Evolutionary conservation across 192 early-diverging fungal genomes (phyloP).

Genomic region (Podila minutissima): DNA sequence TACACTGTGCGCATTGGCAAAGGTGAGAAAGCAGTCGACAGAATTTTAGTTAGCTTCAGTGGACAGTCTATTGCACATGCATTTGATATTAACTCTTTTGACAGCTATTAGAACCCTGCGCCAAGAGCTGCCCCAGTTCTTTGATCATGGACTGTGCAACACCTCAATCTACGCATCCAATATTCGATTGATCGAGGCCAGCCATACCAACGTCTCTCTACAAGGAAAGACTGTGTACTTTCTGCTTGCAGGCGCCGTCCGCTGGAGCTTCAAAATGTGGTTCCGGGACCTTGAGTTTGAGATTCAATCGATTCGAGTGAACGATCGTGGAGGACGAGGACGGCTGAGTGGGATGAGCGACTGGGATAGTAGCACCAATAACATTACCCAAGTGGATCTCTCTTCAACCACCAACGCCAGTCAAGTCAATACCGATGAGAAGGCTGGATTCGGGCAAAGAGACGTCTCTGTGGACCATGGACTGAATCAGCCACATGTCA

Average conservation of each 20-base stretch:
- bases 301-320: constrained; percentile 55
- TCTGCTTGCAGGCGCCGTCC: constrained; percentile 58
- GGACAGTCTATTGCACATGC: no score
- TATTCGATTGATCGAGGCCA: constrained; percentile 62
- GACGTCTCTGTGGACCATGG: no score
- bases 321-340: constrained; percentile 29
- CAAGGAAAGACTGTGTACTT: constrained; percentile 61
- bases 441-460: no score
- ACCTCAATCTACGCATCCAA: constrained; percentile 59
- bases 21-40: constrained; percentile 14
- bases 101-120: constrained; percentile 62
- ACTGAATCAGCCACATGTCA: no score
- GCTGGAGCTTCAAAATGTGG: constrained; percentile 65
- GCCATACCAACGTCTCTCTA: constrained; percentile 60
- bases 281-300: constrained; percentile 61
- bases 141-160: constrained; percentile 55
- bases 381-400: not conserved
- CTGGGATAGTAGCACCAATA: not conserved
- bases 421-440: no score
- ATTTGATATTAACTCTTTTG: not conserved
- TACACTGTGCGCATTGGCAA: constrained; percentile 39
- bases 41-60: no score
- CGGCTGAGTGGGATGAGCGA: constrained; percentile 26
- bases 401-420: no score
- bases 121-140: constrained; percentile 61